A percentile compares a stretch with the other conserved stretches of the same genome.
Conservation (phyloP, 257 asterid genomes). For the Solanum peruvianum region DNA sequence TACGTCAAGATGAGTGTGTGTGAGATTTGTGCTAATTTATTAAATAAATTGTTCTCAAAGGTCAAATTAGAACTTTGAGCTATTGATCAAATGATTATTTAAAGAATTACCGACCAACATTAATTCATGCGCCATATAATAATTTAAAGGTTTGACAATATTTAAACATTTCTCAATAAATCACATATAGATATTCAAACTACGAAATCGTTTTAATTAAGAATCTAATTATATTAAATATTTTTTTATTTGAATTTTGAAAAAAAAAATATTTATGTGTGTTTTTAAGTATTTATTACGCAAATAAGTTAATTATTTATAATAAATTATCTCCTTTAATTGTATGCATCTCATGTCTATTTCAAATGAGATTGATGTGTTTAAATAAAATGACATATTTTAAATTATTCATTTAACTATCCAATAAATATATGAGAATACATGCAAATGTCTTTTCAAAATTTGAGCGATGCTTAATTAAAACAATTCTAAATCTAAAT, state of each 20-base stretch:
- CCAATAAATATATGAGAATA: too few relatives aligned
- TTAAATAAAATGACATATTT: background rate
- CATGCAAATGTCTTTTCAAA: background rate
- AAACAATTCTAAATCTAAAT: too few relatives aligned
- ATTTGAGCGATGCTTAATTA: too few relatives aligned
- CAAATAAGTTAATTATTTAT: too few relatives aligned
- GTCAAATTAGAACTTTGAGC: background rate
- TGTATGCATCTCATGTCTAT: background rate
- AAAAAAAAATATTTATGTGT: too few relatives aligned
- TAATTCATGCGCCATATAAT: background rate
- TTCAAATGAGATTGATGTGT: background rate
- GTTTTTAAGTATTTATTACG: too few relatives aligned
- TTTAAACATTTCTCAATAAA: too few relatives aligned
- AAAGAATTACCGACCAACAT: background rate
- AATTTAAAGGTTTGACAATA: background rate
- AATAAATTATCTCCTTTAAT: too few relatives aligned
- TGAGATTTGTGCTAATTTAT: background rate
- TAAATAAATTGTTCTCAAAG: background rate
- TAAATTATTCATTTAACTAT: background rate
- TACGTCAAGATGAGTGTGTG: background rate
- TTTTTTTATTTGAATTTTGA: too few relatives aligned
- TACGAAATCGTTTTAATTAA: too few relatives aligned
- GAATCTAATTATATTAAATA: background rate
- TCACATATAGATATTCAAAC: background rate
- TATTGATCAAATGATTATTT: too few relatives aligned